Evolutionary conservation across 1,284 basidiomycete genomes (phyloP), one percentile per base, ranked within the genome.

Genomic region (Sanghuangporus sanghuang): DNA sequence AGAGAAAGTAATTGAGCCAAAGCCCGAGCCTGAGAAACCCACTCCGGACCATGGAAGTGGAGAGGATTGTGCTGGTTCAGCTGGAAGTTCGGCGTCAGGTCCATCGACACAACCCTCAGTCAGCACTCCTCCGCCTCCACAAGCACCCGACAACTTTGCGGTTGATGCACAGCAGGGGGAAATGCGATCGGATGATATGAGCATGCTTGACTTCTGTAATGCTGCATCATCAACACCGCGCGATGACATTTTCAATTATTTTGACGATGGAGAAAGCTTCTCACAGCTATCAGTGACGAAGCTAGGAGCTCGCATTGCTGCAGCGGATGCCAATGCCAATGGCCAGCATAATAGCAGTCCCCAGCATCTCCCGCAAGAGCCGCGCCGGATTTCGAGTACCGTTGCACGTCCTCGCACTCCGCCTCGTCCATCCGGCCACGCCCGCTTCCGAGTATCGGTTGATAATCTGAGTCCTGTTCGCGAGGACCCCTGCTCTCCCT

Each of bases 131-230:
- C 84, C 79, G 21, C 44, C 44, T 48, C 82, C 79, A 35, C 78
- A 75, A 60, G 77, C 86, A 11, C 81, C 84, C 3, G 81, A 81
- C 54, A 77, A 82, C 57, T 84, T 84, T 68, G 72, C 12, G 71
- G 74, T n/a, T 72, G 78, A 42, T 71, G 71, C 14, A 65, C 67
- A 32, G 6, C 69, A 21, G 66, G 67, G 27, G 54, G 69, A 18
- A 71, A 39, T 67, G 69, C 66, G 68, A 73, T 56, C 50, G 21
- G 64, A 61, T 38, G 56, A 56, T 16, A 23, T 54, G 7, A 32
- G 32, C 9, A 48, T 56, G 40, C 49, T 71, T 32, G 65, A 70
- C 16, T 74, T 72, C 71, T 53, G 57, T 40, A 46, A 62, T 7
- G 61, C 49, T n/a, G 61, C 60, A 11, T 65, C 64, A 1, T 62